Evolutionary conservation across 225 moss, liverwort and hornwort species (phyloP).

Genomic region (Polytrichum commune): DNA sequence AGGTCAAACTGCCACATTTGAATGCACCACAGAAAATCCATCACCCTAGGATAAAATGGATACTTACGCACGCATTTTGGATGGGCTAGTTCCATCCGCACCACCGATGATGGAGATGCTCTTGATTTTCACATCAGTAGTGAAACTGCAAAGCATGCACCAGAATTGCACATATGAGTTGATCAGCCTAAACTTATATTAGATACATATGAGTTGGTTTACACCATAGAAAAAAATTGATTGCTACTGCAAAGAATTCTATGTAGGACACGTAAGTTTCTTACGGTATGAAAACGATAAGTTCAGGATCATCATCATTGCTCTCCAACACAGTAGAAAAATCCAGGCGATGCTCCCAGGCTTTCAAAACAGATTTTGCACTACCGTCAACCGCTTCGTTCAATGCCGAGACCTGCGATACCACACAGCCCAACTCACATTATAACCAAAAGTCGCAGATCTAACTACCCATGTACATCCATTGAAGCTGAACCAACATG

Average conservation of each 20-base stretch:
- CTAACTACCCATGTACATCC: neutral
- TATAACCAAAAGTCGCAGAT: neutral
- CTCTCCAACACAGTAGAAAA: conserved; percentile 59
- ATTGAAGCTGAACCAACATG: neutral
- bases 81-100: conserved; percentile 63
- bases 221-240: neutral
- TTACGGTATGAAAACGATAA: conserved; percentile 83
- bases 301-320: conserved; percentile 89
- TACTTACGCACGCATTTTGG: conserved; percentile 81
- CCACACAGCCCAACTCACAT: neutral
- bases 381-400: conserved; percentile 90
- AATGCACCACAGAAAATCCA: too few relatives aligned
- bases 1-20: too few relatives aligned
- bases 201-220: too few relatives aligned
- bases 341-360: conserved; percentile 87
- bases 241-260: neutral
- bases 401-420: conserved; percentile 68
- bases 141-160: conserved; percentile 40
- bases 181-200: too few relatives aligned
- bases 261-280: neutral
- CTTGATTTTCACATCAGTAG: conserved; percentile 88
- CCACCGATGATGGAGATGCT: conserved; percentile 86
- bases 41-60: neutral
- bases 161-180: too few relatives aligned
- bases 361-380: conserved; percentile 67